Percentiles rank a stretch among this genome's conserved stretches.
These are phyloP conservation scores for Vicia villosa DNA, from an alignment of 306 rosid species.

Conservation along the genomic window DNA sequence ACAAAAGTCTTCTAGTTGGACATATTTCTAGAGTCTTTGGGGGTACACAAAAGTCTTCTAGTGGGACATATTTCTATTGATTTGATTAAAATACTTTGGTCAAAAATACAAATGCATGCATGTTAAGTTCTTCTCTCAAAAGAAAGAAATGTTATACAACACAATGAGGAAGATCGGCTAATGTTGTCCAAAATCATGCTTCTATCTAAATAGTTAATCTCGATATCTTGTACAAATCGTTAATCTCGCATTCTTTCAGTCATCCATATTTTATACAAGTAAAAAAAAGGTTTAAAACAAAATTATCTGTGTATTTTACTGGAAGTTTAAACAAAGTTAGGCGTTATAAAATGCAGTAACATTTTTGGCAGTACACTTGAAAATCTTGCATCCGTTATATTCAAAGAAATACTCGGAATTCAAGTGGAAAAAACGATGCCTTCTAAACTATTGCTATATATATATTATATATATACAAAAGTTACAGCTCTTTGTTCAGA, in stretches of 20 bases:
- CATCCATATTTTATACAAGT: not conserved
- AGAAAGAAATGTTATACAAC: no score
- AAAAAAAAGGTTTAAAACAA: not conserved
- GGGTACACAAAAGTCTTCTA: no score
- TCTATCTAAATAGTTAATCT: no score
- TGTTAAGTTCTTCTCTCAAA: not conserved
- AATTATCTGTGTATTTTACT: no score
- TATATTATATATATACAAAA: slow-evolving; percentile 71
- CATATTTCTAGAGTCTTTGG: no score
- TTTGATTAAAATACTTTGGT: not conserved
- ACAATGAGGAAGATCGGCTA: no score
- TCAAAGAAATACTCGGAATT: slow-evolving; percentile 27
- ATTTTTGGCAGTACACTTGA: slow-evolving; percentile 13
- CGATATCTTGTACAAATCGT: no score
- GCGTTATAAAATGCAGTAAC: not conserved
- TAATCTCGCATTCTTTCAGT: no score
- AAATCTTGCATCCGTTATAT: slow-evolving; percentile 23
- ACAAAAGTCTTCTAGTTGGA: no score
- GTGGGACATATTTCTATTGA: no score
- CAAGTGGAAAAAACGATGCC: slow-evolving; percentile 61
- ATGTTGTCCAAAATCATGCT: no score
- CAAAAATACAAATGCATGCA: no score
- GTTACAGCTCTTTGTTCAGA: slow-evolving; percentile 57
- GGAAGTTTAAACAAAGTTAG: not conserved
- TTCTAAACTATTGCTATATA: slow-evolving; percentile 57